Conservation (phyloP, 228 moss, liverwort and hornwort species). For the Sphagnum fallax region DNA sequence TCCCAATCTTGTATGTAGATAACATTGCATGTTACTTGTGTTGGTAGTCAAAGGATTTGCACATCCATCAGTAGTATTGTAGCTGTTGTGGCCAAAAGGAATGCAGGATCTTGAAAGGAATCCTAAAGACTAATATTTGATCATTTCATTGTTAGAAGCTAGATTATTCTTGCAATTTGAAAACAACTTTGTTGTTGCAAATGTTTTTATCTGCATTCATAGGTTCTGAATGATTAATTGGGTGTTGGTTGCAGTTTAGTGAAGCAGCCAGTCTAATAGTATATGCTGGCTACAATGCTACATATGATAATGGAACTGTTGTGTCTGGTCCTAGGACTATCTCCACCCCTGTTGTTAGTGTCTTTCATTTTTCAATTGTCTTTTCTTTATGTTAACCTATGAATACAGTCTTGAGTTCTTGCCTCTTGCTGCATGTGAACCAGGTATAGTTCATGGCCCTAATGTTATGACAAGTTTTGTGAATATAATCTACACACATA, state of each 20-base stretch:
- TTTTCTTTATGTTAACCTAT: no score
- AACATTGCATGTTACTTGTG: neutral
- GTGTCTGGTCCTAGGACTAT: slow-evolving; percentile 40
- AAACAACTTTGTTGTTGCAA: neutral
- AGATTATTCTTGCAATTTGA: neutral
- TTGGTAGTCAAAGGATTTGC: neutral
- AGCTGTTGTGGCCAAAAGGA: neutral
- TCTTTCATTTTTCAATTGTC: neutral
- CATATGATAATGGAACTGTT: slow-evolving; percentile 27
- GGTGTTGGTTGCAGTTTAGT: slow-evolving; percentile 25
- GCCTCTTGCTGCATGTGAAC: neutral
- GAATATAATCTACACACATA: no score
- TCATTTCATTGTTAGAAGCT: neutral
- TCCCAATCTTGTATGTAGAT: no score
- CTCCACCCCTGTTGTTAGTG: slow-evolving; percentile 30
- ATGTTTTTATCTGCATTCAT: neutral
- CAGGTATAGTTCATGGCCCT: neutral
- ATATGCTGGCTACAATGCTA: slow-evolving; percentile 34
- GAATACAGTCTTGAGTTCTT: no score
- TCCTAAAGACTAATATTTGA: neutral
- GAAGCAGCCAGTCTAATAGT: slow-evolving; percentile 31
- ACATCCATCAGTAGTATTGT: neutral
- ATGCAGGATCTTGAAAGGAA: neutral
- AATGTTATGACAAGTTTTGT: neutral
- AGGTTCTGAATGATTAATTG: neutral